Evolutionary conservation across 2,329 filamentous ascomycete genomes (phyloP), one percentile per base, ranked within the genome.

Genomic region (Penicillium italicum): DNA sequence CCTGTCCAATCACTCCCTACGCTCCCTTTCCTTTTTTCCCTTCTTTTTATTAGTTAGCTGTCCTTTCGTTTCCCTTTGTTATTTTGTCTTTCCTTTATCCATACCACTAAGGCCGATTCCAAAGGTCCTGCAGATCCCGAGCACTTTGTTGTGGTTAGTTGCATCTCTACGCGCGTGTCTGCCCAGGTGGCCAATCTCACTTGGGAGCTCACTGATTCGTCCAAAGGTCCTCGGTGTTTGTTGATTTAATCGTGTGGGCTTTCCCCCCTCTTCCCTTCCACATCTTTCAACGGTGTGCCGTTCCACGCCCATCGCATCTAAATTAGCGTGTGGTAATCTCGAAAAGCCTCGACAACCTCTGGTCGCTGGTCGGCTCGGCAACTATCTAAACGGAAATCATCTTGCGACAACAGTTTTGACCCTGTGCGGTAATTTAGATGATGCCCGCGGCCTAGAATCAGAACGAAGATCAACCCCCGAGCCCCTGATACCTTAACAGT

Each of bases 351-450:
- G 41, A 44, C 56, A 52, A 61, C 59, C 41, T 55, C 44, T 60
- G 55, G 66, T 71, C 69, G 69, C 68, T 66, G 69, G 67, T 62
- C 69, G 68, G 69, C 68, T 69, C 58, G 53, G 46, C 59, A 38
- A 50, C 55, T 42, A 53, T 47, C 37, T 45, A 34, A 49, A 48
- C 48, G 48, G 22, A 14, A 50, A 53, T 26, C 33, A 28, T 42
- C 30, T 40, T 50, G 44, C 57, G 57, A 53, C 33, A 55, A 50
- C 40, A 30, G 36, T 18, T 38, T 42, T 50, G 36, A 62, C 44
- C 8, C 31, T 45, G 50, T 49, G 53, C 60, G 57, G 57, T 57
- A 45, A 55, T 55, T 64, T 61, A 60, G 64, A 72, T 59, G 54
- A 73, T 73, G 70, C 63, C 61, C 56, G 57, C 61, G 55, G 61